phyloP scores from a whole-genome alignment of 768 basidiomycete genomes.

The Amanita pseudoporphyria region DNA sequence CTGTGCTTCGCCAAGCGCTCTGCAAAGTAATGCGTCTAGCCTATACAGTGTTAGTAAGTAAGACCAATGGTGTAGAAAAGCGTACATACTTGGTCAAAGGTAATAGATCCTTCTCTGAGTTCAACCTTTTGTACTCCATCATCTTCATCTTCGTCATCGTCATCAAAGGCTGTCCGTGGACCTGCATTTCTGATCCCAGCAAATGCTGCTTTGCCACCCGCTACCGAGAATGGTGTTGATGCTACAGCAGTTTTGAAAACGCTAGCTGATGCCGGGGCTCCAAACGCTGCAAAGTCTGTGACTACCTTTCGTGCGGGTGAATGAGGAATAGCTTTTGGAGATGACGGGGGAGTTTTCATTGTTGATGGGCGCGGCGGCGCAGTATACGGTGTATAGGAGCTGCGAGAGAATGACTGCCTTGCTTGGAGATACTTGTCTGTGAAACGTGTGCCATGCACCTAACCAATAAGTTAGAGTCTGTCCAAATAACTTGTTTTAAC shows the following conservation, averaged over 20 bases:
- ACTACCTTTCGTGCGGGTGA: constrained; percentile 85
- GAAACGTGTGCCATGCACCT: constrained; percentile 94
- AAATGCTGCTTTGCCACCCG: constrained; percentile 78
- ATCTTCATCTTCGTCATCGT: constrained; percentile 70
- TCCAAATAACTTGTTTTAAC: constrained; percentile 2
- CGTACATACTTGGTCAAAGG: constrained; percentile 75
- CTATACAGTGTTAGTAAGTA: constrained; percentile 23
- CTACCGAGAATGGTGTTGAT: constrained; percentile 69
- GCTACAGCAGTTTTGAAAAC: constrained; percentile 82
- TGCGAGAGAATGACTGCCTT: constrained; percentile 47
- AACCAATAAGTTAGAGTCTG: constrained; percentile 10
- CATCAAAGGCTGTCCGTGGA: constrained; percentile 29
- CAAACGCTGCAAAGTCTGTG: constrained; percentile 81
- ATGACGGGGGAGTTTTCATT: constrained; percentile 30
- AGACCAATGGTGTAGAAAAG: background rate
- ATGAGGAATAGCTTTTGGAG: constrained; percentile 24
- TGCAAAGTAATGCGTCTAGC: constrained; percentile 83
- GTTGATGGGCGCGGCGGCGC: constrained; percentile 32
- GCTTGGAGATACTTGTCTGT: constrained; percentile 92
- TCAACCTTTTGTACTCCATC: constrained; percentile 64
- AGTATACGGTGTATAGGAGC: constrained; percentile 36
- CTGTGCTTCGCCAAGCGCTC: constrained; percentile 73
- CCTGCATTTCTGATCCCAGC: constrained; percentile 54
- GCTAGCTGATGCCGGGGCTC: constrained; percentile 61
- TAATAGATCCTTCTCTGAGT: constrained; percentile 76